Evolutionary conservation across 768 basidiomycete species (phyloP).

Genomic region (Fomitopsis serialis): DNA sequence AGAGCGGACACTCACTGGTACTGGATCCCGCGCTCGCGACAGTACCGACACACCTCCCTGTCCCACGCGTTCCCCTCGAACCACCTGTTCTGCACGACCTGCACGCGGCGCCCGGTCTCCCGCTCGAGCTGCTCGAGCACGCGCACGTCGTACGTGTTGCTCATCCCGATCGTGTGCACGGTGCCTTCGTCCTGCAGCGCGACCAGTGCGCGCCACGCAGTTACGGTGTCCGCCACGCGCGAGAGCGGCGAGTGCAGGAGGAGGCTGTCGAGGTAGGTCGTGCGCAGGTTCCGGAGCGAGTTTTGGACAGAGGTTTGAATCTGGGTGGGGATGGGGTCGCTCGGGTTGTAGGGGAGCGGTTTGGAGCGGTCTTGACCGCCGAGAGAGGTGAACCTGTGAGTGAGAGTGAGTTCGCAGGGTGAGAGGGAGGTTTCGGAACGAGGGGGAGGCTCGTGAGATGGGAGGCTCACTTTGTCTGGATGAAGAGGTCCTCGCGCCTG

Average conservation of each 20-base stretch:
- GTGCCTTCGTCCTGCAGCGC: conserved; percentile 60
- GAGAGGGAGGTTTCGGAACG: background rate
- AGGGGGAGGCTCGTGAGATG: too few species aligned
- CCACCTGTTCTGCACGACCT: conserved; percentile 85
- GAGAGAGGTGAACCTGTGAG: conserved; percentile 63
- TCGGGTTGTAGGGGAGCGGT: conserved; percentile 70
- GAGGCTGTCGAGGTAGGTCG: conserved; percentile 73
- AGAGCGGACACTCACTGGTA: conserved; percentile 54
- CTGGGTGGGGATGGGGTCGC: conserved; percentile 48
- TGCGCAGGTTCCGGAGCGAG: conserved; percentile 65
- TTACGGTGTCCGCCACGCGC: conserved; percentile 52
- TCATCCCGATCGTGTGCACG: conserved; percentile 63
- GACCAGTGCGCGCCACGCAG: conserved; percentile 64
- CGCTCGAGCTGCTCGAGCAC: conserved; percentile 48
- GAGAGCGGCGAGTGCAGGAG: conserved; percentile 73
- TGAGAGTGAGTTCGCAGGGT: background rate
- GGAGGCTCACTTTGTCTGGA: conserved; percentile 77
- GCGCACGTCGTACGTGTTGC: conserved; percentile 67
- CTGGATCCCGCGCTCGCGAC: conserved; percentile 53
- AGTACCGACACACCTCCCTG: conserved; percentile 55
- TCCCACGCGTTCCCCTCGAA: conserved; percentile 80
- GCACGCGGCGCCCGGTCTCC: conserved; percentile 43
- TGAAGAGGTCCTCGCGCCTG: conserved; percentile 63
- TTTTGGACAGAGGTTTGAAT: conserved; percentile 53
- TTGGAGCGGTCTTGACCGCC: conserved; percentile 65